Conservation (phyloP, 2,329 filamentous ascomycete species). For the Pseudogymnoascus sp. region DNA sequence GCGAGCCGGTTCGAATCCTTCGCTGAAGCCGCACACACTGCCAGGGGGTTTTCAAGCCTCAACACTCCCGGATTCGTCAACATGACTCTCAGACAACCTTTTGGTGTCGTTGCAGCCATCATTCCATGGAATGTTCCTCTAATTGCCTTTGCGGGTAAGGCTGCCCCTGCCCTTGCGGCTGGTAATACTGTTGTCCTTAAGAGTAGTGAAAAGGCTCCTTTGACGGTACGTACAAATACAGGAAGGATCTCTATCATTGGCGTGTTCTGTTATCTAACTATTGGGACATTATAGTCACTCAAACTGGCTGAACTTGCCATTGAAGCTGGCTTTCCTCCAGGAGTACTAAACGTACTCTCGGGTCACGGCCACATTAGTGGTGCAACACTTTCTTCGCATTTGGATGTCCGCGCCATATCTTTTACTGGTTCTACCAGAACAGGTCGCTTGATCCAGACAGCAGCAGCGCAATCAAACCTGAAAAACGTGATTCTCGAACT, state of each 20-base stretch:
- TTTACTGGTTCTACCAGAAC: slow-evolving; percentile 69
- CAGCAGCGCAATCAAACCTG: slow-evolving; percentile 39
- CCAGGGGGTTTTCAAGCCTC: slow-evolving; percentile 25
- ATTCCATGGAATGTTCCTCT: slow-evolving; percentile 67
- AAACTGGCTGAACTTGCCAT: slow-evolving; percentile 36
- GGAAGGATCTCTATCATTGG: slow-evolving; percentile 57
- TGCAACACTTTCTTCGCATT: slow-evolving; percentile 25
- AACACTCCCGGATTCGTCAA: slow-evolving; percentile 40
- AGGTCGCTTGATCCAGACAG: slow-evolving; percentile 65
- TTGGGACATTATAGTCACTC: slow-evolving; percentile 65
- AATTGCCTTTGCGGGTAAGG: slow-evolving; percentile 45
- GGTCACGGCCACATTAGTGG: slow-evolving; percentile 28
- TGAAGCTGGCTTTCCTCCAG: slow-evolving; percentile 35
- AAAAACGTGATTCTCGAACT: slow-evolving; percentile 32
- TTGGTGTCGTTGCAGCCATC: slow-evolving; percentile 73
- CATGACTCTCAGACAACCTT: slow-evolving; percentile 59
- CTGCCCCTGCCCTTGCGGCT: slow-evolving; percentile 61
- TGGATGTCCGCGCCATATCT: slow-evolving; percentile 37
- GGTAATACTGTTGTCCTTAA: slow-evolving; percentile 75
- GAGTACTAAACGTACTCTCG: slow-evolving; percentile 34
- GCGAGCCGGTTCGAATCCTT: slow-evolving; percentile 25
- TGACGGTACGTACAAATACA: slow-evolving; percentile 61
- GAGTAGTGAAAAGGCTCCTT: slow-evolving; percentile 44
- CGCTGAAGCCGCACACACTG: slow-evolving; percentile 26
- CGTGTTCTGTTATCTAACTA: slow-evolving; percentile 53